Evolutionary conservation across 257 asterid genomes (phyloP).

Genomic region (Solanum tarijense): DNA sequence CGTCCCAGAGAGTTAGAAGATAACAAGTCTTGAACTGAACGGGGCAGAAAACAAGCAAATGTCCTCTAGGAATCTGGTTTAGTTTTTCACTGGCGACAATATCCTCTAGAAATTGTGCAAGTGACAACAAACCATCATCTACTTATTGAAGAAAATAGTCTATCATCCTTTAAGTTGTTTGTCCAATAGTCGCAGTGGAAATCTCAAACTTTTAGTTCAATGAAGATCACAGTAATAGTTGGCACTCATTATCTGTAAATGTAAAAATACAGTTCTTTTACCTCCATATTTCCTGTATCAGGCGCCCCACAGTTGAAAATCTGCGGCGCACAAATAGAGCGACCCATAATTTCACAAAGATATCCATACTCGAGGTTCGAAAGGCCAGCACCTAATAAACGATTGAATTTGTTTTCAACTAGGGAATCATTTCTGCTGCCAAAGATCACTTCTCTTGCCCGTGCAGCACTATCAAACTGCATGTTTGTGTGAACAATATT

Average conservation of each 20-base stretch:
- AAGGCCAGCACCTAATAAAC: conserved; percentile 73
- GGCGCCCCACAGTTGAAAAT: conserved; percentile 97
- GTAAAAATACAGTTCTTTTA: conserved; percentile 9
- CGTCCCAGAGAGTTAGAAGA: background rate
- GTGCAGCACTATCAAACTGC: conserved; percentile 86
- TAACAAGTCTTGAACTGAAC: background rate
- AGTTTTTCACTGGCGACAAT: background rate
- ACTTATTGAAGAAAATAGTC: background rate
- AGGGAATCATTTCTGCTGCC: conserved; percentile 21
- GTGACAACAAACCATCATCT: background rate
- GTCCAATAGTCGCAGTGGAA: background rate
- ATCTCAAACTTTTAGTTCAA: background rate
- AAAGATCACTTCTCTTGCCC: conserved; percentile 55
- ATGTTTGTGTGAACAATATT: background rate
- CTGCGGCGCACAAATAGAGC: conserved; percentile 92
- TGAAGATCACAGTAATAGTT: background rate
- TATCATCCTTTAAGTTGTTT: background rate
- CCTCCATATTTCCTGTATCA: conserved; percentile 99
- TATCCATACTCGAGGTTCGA: conserved; percentile 89
- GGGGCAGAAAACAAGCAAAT: background rate
- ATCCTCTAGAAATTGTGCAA: background rate
- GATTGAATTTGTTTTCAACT: conserved; percentile 30
- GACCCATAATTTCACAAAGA: conserved; percentile 93
- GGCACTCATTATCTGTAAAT: background rate
- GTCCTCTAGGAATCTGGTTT: background rate